phyloP scores from a whole-genome alignment of 1,284 basidiomycete genomes.

The Fomitopsis schrenkii region DNA sequence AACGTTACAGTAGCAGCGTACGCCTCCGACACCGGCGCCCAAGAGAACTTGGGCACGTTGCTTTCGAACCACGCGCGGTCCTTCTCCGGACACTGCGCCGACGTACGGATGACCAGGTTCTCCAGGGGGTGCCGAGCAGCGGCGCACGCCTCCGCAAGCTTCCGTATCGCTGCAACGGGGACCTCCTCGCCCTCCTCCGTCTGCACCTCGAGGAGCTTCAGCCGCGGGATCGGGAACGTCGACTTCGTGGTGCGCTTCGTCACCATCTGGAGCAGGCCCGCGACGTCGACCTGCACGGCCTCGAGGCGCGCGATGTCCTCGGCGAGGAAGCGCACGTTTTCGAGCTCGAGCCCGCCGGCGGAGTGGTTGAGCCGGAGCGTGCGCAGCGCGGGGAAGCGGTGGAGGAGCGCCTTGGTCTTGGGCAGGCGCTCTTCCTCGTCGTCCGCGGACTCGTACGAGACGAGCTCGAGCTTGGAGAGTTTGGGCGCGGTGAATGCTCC shows the following conservation, averaged over 20 bases:
- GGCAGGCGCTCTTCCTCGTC: background rate
- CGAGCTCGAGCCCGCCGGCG: background rate
- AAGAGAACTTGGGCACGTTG: background rate
- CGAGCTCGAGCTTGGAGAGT: background rate
- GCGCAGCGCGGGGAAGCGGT: background rate
- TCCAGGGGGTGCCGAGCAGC: background rate
- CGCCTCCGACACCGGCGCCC: background rate
- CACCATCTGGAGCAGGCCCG: background rate
- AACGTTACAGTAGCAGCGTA: background rate
- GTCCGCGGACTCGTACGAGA: background rate
- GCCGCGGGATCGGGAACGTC: background rate
- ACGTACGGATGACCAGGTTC: background rate
- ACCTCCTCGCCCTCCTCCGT: background rate
- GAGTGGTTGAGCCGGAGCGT: background rate
- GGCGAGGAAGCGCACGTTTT: background rate
- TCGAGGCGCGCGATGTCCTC: background rate
- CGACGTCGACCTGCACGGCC: background rate
- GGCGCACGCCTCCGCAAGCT: background rate
- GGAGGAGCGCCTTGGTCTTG: background rate
- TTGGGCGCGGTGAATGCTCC: background rate
- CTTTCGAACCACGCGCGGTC: slow-evolving; percentile 1
- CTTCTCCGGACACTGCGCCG: background rate
- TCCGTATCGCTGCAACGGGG: background rate
- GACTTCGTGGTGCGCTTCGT: background rate
- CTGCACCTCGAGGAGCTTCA: background rate